Conservation (phyloP, 257 asterid genomes). For the Sherardia arvensis region DNA sequence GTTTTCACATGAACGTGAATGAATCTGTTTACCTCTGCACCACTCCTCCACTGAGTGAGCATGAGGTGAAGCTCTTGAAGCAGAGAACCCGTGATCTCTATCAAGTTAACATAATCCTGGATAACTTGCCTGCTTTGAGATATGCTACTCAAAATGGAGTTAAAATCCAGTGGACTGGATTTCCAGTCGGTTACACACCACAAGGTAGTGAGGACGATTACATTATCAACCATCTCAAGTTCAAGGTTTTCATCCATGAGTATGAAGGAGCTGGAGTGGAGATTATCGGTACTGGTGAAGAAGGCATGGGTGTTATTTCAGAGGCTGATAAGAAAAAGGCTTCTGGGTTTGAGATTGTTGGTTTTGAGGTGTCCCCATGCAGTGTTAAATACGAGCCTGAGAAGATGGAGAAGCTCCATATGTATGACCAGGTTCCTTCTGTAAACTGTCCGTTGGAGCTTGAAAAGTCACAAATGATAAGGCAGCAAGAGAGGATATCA, state of each 20-base stretch:
- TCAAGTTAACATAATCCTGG: constrained; percentile 75
- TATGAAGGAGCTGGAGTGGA: constrained; percentile 70
- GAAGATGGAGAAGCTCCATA: constrained; percentile 54
- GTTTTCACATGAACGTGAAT: constrained; percentile 55
- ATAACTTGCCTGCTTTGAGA: constrained; percentile 73
- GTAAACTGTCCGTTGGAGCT: constrained; percentile 52
- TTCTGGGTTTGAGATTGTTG: constrained; percentile 70
- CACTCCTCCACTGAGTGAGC: constrained; percentile 49
- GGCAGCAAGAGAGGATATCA: constrained; percentile 57
- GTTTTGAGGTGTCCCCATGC: constrained; percentile 74
- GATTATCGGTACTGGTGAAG: constrained; percentile 70
- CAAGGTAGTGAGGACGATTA: constrained; percentile 55
- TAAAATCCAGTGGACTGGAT: constrained; percentile 71
- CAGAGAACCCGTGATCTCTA: constrained; percentile 73
- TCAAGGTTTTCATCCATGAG: constrained; percentile 65
- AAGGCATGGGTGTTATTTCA: constrained; percentile 57
- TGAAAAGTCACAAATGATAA: constrained; percentile 56
- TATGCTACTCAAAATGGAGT: constrained; percentile 58
- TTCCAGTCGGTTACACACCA: constrained; percentile 68
- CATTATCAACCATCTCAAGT: constrained; percentile 68
- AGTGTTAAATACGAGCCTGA: constrained; percentile 65
- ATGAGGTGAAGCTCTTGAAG: constrained; percentile 63
- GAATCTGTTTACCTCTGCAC: constrained; percentile 69
- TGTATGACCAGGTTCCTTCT: constrained; percentile 35
- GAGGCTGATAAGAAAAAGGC: constrained; percentile 63